Percentiles rank a stretch among this genome's conserved stretches.
Evolutionary conservation across 768 basidiomycete genomes (phyloP).

Genomic region (Tricholoma sp.): DNA sequence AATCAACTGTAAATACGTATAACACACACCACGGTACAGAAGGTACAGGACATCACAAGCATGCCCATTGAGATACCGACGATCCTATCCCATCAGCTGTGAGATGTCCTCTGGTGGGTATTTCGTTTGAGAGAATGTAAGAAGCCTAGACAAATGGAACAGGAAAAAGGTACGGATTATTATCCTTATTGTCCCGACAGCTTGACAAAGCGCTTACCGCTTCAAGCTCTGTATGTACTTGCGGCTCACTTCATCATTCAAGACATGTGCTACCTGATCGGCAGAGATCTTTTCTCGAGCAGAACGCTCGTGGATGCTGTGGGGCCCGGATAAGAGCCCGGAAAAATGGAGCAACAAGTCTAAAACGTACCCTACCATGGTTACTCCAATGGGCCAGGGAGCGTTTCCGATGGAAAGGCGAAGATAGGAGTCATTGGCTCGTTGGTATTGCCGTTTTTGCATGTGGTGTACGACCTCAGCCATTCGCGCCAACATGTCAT

Average conservation of each 20-base stretch:
- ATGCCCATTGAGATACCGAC: background rate
- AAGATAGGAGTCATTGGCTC: constrained; percentile 95
- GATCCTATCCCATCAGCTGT: constrained; percentile 77
- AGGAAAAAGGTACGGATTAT: background rate
- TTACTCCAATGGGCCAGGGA: constrained; percentile 99
- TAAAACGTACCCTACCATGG: constrained; percentile 87
- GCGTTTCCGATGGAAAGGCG: constrained; percentile 97
- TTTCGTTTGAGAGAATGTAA: constrained; percentile 95
- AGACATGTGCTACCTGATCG: constrained; percentile 95
- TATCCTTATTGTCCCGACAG: background rate
- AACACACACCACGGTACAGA: too few species aligned
- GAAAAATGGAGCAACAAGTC: background rate
- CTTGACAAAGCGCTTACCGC: constrained; percentile 49
- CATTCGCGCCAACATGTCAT: constrained; percentile 80
- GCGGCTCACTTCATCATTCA: constrained; percentile 98
- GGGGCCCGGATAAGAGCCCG: background rate
- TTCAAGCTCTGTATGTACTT: constrained; percentile 99
- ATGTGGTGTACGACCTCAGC: constrained; percentile 95
- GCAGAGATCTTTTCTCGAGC: constrained; percentile 97
- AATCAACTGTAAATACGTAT: too few species aligned
- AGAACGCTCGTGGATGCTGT: constrained; percentile 93
- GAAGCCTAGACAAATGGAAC: constrained; percentile 46
- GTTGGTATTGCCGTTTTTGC: constrained; percentile 94
- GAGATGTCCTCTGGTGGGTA: constrained; percentile 92
- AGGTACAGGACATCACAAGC: background rate